Evolutionary conservation across 2,329 filamentous ascomycete species (phyloP).

Genomic region (Nemania bipapillata): DNA sequence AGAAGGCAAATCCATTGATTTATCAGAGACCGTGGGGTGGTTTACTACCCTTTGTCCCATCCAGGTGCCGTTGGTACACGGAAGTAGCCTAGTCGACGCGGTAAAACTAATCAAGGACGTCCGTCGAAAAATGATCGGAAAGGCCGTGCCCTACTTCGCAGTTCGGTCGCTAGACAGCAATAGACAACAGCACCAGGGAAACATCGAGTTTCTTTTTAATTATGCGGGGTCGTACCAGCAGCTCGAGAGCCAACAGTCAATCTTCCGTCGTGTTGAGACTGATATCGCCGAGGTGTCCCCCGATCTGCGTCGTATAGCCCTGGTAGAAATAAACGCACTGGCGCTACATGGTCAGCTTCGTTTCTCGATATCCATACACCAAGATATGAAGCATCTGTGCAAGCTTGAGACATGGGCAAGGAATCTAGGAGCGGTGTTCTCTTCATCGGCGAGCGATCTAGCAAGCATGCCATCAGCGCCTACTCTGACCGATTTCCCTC

Average conservation of each 20-base stretch:
- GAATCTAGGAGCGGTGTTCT: slow-evolving; percentile 11
- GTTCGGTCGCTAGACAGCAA: slow-evolving; percentile 11
- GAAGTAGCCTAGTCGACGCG: slow-evolving; percentile 3
- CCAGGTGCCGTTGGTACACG: neutral
- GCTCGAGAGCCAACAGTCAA: slow-evolving; percentile 8
- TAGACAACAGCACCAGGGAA: slow-evolving; percentile 16
- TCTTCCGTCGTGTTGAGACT: slow-evolving; percentile 12
- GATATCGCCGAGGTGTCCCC: slow-evolving; percentile 6
- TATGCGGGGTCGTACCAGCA: slow-evolving; percentile 15
- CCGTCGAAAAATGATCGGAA: neutral
- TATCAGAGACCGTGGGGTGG: slow-evolving; percentile 16
- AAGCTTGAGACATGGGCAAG: slow-evolving; percentile 11
- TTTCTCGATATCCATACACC: slow-evolving; percentile 10
- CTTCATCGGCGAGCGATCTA: slow-evolving; percentile 8
- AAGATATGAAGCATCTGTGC: slow-evolving; percentile 9
- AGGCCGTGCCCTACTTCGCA: slow-evolving; percentile 12
- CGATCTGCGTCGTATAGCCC: neutral
- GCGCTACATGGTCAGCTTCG: slow-evolving; percentile 9
- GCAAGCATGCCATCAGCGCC: slow-evolving; percentile 8
- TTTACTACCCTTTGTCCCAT: slow-evolving; percentile 18
- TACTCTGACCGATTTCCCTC: slow-evolving; percentile 9
- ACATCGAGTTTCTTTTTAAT: slow-evolving; percentile 15
- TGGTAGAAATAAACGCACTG: slow-evolving; percentile 14
- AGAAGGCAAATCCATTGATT: slow-evolving; percentile 1
- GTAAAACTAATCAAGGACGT: slow-evolving; percentile 3